Evolutionary conservation across 345 rosid genomes (phyloP).

Genomic region (Alliaria petiolata): DNA sequence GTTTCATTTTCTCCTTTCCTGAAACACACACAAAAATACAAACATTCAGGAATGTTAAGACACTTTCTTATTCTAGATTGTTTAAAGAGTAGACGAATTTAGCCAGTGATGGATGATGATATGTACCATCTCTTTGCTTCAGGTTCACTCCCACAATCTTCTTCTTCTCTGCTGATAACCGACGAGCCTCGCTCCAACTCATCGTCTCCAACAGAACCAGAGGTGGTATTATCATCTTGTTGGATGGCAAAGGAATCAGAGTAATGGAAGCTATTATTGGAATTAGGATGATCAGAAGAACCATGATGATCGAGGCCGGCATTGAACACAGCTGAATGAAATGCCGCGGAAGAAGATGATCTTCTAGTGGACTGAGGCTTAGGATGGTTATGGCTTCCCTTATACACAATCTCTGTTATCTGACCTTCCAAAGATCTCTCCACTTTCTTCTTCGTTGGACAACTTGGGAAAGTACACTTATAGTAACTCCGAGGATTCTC

Average conservation of each 20-base stretch:
- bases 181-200: conserved; percentile 79
- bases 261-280: conserved; percentile 28
- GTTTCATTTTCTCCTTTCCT: conserved; percentile 77
- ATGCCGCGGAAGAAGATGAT: conserved; percentile 44
- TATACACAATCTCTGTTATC: conserved; percentile 88
- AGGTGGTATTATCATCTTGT: conserved; percentile 67
- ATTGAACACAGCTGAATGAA: conserved; percentile 33
- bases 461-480: conserved; percentile 81
- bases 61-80: neutral
- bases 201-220: conserved; percentile 70
- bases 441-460: conserved; percentile 92
- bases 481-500: conserved; percentile 96
- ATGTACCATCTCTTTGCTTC: conserved; percentile 77
- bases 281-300: conserved; percentile 24
- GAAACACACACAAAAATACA: conserved; percentile 15
- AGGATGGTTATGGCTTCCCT: conserved; percentile 92
- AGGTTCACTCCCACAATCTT: conserved; percentile 63
- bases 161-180: conserved; percentile 48
- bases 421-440: conserved; percentile 88
- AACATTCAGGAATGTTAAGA: neutral
- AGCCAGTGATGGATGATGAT: neutral
- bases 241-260: conserved; percentile 49
- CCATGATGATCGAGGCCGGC: conserved; percentile 21
- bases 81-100: neutral
- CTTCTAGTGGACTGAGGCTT: conserved; percentile 72